Evolutionary conservation across 768 basidiomycete species (phyloP).

Genomic region (Tephrocybe sp.): DNA sequence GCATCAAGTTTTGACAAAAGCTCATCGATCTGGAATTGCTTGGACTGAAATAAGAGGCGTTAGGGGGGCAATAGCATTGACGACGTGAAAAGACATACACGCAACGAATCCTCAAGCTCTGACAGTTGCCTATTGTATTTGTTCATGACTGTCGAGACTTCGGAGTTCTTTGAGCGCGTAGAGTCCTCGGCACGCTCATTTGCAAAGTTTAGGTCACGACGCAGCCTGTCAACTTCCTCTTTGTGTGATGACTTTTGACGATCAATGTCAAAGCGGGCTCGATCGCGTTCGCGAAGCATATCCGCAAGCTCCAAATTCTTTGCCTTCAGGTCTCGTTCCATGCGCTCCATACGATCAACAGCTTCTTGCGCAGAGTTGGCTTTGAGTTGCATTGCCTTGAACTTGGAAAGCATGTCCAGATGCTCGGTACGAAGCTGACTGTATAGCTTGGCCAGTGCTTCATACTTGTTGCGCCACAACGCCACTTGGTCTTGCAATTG

Average conservation of each 20-base stretch:
- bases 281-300: constrained; percentile 97
- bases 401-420: constrained; percentile 94
- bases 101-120: constrained; percentile 93
- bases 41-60: constrained; percentile 51
- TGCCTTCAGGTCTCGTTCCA: constrained; percentile 97
- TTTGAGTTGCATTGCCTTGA: constrained; percentile 96
- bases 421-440: constrained; percentile 97
- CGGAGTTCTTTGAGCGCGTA: constrained; percentile 86
- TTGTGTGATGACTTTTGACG: constrained; percentile 91
- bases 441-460: constrained; percentile 96
- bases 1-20: constrained; percentile 78
- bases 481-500: constrained; percentile 96
- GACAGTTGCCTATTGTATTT: constrained; percentile 96
- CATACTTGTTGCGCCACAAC: constrained; percentile 98
- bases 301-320: constrained; percentile 98
- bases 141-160: constrained; percentile 81
- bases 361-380: constrained; percentile 98
- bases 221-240: constrained; percentile 90
- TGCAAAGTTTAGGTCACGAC: constrained; percentile 89
- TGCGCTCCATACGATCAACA: constrained; percentile 96
- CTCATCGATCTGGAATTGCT: constrained; percentile 97
- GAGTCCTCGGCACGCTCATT: constrained; percentile 98
- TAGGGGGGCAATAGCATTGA: constrained; percentile 3
- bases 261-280: constrained; percentile 94
- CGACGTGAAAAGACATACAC: constrained; percentile 47